Conservation (phyloP, 768 basidiomycete genomes). For the Tephrocybe sp. region DNA sequence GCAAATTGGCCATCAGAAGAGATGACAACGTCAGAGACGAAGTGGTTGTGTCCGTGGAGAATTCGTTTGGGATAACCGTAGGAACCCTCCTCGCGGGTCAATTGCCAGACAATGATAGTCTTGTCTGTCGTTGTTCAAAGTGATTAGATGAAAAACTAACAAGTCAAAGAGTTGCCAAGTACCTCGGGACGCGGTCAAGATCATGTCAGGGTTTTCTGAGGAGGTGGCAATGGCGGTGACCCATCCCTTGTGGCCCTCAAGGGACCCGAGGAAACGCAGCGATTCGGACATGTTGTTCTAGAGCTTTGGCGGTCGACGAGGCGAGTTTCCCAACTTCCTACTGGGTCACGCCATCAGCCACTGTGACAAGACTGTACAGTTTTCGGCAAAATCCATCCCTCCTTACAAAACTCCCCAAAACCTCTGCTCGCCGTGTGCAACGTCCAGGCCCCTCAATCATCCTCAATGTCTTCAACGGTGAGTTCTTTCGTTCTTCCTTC, state of each 20-base stretch:
- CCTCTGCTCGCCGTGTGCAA: not conserved
- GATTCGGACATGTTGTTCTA: constrained; percentile 70
- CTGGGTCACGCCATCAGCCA: constrained; percentile 54
- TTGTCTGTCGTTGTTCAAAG: constrained; percentile 73
- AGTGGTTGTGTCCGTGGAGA: constrained; percentile 98
- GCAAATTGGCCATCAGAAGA: constrained; percentile 99
- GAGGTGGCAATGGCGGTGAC: constrained; percentile 98
- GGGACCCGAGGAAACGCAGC: constrained; percentile 87
- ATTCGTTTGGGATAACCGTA: constrained; percentile 98
- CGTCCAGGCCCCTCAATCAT: not conserved
- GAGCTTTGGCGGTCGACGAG: constrained; percentile 29
- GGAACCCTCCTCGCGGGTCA: constrained; percentile 87
- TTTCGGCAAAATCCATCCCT: constrained; percentile 31
- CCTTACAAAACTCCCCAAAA: constrained; percentile 6
- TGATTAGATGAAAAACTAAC: constrained; percentile 14
- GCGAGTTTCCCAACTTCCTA: constrained; percentile 24
- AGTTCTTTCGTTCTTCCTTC: not conserved
- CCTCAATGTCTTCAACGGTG: constrained; percentile 1
- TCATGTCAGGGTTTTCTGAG: constrained; percentile 98
- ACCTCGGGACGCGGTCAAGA: constrained; percentile 98
- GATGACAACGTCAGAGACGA: constrained; percentile 97
- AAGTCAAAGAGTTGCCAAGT: constrained; percentile 21
- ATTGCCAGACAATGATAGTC: constrained; percentile 99
- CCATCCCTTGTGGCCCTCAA: constrained; percentile 95
- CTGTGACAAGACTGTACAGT: constrained; percentile 65